phyloP scores from a whole-genome alignment of 768 basidiomycete genomes.

The Suillus cothurnatus region DNA sequence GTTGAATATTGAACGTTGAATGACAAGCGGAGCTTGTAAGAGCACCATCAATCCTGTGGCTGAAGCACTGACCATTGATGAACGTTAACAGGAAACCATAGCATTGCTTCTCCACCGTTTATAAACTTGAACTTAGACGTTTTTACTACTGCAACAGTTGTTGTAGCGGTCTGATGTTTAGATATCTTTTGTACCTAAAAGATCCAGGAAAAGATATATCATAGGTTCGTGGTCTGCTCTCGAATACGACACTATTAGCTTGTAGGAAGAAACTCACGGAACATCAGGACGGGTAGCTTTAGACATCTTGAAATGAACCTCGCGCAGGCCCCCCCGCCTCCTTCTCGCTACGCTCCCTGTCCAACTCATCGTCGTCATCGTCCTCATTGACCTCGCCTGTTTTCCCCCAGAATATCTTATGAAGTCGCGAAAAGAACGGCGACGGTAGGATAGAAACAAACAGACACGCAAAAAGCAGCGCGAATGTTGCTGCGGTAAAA shows the following conservation, averaged over 20 bases:
- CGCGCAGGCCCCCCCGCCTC: background rate
- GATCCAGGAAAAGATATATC: background rate
- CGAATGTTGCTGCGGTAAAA: conserved; percentile 1
- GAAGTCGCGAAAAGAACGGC: background rate
- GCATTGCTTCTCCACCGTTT: background rate
- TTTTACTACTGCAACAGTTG: background rate
- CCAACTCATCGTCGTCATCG: background rate
- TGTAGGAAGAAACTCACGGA: background rate
- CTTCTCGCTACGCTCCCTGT: background rate
- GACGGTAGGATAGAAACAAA: background rate
- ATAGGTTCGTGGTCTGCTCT: background rate
- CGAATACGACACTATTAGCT: background rate
- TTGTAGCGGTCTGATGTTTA: background rate
- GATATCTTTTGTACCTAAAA: background rate
- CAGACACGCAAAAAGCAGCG: background rate
- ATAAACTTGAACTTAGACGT: background rate
- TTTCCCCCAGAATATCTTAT: background rate
- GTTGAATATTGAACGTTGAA: background rate
- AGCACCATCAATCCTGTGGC: background rate
- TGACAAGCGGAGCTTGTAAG: background rate
- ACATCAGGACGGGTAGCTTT: background rate
- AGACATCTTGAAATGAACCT: background rate
- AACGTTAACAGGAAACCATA: background rate
- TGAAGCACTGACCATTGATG: background rate
- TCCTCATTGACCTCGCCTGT: background rate